A percentile compares a stretch with the other conserved stretches of the same genome.
These are phyloP conservation scores for Fagopyrum tataricum DNA, from an alignment of 148 eudicot genomes.

Conservation along the genomic window DNA sequence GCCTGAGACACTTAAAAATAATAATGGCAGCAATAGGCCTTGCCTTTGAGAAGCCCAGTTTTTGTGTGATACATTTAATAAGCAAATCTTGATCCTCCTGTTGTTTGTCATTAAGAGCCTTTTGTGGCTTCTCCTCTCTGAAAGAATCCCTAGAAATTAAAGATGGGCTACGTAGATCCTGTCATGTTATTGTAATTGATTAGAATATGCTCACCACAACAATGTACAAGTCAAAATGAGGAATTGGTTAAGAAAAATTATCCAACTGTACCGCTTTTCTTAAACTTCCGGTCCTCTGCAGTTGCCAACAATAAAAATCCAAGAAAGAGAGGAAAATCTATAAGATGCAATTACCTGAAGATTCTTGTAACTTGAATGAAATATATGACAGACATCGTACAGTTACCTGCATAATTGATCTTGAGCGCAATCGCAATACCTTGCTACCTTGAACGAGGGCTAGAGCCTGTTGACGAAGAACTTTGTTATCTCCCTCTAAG, in stretches of 20 bases:
- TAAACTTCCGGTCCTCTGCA: conserved; percentile 64
- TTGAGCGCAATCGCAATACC: conserved; percentile 48
- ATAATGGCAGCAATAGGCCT: conserved; percentile 84
- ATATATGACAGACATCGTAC: background rate
- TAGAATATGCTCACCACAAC: background rate
- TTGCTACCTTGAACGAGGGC: conserved; percentile 69
- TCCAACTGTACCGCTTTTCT: conserved; percentile 33
- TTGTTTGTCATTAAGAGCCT: conserved; percentile 80
- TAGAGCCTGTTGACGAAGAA: conserved; percentile 81
- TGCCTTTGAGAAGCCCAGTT: conserved; percentile 66
- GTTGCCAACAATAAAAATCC: conserved; percentile 19
- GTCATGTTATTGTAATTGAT: conserved; percentile 18
- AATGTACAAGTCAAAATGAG: background rate
- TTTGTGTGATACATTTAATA: conserved; percentile 71
- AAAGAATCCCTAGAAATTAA: conserved; percentile 47
- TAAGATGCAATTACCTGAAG: background rate
- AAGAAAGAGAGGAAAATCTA: background rate
- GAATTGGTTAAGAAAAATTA: background rate
- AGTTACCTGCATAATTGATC: conserved; percentile 63
- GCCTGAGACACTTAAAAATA: conserved; percentile 78
- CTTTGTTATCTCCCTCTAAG: conserved; percentile 74
- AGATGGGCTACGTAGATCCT: conserved; percentile 61
- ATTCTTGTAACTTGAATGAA: background rate
- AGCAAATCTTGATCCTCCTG: conserved; percentile 85
- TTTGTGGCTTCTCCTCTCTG: conserved; percentile 77